A percentile compares a stretch with the other conserved stretches of the same genome.
Evolutionary conservation across 305 asterid genomes (phyloP).

Genomic region (Solanum chacoense): DNA sequence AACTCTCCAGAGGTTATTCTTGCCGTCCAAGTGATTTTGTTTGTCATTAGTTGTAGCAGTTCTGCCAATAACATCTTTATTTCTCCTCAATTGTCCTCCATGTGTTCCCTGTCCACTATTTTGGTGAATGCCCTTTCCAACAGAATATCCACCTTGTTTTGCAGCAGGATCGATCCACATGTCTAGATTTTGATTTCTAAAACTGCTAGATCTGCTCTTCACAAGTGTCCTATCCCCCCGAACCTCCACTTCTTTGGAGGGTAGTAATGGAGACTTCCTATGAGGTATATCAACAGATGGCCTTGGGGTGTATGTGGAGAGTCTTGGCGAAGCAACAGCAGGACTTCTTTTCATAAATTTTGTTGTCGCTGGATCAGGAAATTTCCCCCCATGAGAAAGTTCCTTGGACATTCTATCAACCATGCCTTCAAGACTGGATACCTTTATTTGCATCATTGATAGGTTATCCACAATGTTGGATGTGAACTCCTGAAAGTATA

Average conservation of each 20-base stretch:
- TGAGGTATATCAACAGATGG: slow-evolving; percentile 51
- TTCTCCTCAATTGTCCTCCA: slow-evolving; percentile 37
- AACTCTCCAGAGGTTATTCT: slow-evolving; percentile 40
- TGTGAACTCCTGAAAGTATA: slow-evolving; percentile 51
- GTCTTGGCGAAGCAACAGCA: slow-evolving; percentile 56
- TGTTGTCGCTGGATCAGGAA: slow-evolving; percentile 36
- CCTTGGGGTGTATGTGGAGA: slow-evolving; percentile 68
- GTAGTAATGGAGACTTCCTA: slow-evolving; percentile 35
- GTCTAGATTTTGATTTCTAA: slow-evolving; percentile 36
- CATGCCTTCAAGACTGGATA: slow-evolving; percentile 67
- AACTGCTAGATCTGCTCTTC: slow-evolving; percentile 42
- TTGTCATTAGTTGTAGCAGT: slow-evolving; percentile 32
- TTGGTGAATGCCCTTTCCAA: slow-evolving; percentile 26
- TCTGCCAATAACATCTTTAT: slow-evolving; percentile 23
- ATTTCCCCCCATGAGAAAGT: slow-evolving; percentile 40
- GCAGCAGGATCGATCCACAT: slow-evolving; percentile 45
- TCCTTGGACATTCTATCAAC: slow-evolving; percentile 67
- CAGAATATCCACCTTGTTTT: slow-evolving; percentile 36
- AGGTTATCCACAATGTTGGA: slow-evolving; percentile 60
- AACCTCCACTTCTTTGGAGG: slow-evolving; percentile 33
- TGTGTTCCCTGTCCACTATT: slow-evolving; percentile 27
- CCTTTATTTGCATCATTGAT: slow-evolving; percentile 70
- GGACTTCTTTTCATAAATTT: slow-evolving; percentile 47
- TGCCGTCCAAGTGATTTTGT: slow-evolving; percentile 32
- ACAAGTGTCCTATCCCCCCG: slow-evolving; percentile 39